Conservation (phyloP, 768 basidiomycete species). For the Tylopilus subfusipes region DNA sequence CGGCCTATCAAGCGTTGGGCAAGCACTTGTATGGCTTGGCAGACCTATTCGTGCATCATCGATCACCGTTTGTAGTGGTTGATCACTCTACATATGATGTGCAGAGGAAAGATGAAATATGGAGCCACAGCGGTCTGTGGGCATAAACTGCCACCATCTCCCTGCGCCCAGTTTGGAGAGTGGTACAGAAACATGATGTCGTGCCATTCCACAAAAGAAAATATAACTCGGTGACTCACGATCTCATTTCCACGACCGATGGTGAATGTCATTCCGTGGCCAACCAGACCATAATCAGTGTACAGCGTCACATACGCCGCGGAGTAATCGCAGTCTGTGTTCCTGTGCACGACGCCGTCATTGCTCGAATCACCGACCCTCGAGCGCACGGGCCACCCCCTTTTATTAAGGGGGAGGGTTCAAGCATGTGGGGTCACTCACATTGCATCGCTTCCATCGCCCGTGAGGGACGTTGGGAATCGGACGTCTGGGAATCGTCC, state of each 20-base stretch:
- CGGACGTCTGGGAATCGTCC: conserved; percentile 61
- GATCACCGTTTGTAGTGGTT: neutral
- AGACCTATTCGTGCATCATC: conserved; percentile 45
- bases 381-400: neutral
- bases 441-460: conserved; percentile 94
- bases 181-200: too few species aligned
- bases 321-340: conserved; percentile 91
- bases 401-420: neutral
- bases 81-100: neutral
- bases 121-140: neutral
- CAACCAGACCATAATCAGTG: conserved; percentile 61
- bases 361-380: neutral
- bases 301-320: conserved; percentile 80
- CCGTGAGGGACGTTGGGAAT: conserved; percentile 87
- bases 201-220: neutral
- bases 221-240: conserved; percentile 36
- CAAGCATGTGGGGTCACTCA: conserved; percentile 18
- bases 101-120: neutral
- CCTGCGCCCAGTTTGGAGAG: neutral
- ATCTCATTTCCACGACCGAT: conserved; percentile 93
- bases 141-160: neutral
- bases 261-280: conserved; percentile 89
- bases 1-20: conserved; percentile 79
- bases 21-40: conserved; percentile 72
- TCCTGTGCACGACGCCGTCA: conserved; percentile 45